A percentile compares a stretch with the other conserved stretches of the same genome.
phyloP scores from a whole-genome alignment of 2,329 filamentous ascomycete species.

The Camillea tinctor region DNA sequence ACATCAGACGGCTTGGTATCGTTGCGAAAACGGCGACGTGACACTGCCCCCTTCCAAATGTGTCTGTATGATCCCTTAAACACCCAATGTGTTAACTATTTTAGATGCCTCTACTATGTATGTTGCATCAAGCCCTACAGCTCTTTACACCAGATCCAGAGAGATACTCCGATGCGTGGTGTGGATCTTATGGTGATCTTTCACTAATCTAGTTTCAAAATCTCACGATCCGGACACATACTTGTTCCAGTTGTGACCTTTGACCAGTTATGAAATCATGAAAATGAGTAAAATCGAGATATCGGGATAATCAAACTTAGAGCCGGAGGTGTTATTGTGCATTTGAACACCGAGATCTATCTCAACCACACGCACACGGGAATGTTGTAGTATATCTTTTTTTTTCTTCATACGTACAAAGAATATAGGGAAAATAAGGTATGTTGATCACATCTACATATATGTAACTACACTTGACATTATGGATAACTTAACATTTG shows the following conservation, averaged over 20 bases:
- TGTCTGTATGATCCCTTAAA: background rate
- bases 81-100: background rate
- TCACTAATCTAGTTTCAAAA: slow-evolving; percentile 18
- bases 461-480: too few relatives aligned
- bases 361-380: background rate
- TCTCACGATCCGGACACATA: slow-evolving; percentile 14
- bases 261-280: background rate
- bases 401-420: too few relatives aligned
- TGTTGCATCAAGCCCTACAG: slow-evolving; percentile 12
- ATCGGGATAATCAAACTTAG: background rate
- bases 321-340: background rate
- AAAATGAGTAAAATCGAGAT: background rate
- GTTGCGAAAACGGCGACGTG: background rate
- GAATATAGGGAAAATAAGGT: too few relatives aligned
- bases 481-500: too few relatives aligned
- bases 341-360: background rate
- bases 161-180: slow-evolving; percentile 3
- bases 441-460: too few relatives aligned
- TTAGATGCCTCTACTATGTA: slow-evolving; percentile 4
- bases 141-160: slow-evolving; percentile 1
- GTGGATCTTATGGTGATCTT: slow-evolving; percentile 17
- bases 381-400: background rate
- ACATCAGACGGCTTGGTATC: background rate
- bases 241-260: background rate
- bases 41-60: background rate